phyloP scores from a whole-genome alignment of 2,329 filamentous ascomycete genomes.

The Didymella exigua region DNA sequence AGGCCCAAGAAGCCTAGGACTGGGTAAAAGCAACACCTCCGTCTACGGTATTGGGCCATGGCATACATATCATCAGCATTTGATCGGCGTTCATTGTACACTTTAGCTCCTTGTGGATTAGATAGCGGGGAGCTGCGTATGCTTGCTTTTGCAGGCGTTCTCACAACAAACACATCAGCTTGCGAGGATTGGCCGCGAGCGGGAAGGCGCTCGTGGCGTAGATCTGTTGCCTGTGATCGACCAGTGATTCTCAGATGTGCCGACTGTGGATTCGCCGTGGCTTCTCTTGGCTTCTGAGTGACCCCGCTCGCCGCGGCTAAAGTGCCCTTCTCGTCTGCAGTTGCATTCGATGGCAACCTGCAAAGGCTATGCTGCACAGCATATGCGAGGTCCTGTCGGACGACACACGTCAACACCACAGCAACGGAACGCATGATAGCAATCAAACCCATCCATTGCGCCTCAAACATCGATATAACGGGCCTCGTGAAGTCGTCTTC shows the following conservation, averaged over 20 bases:
- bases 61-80: slow-evolving; percentile 3
- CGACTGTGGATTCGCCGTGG: background rate
- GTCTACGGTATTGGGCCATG: background rate
- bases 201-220: slow-evolving; percentile 22
- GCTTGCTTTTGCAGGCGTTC: slow-evolving; percentile 9
- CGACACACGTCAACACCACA: slow-evolving; percentile 13
- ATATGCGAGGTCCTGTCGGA: background rate
- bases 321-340: slow-evolving; percentile 13
- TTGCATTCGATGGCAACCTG: slow-evolving; percentile 15
- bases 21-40: slow-evolving; percentile 18
- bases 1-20: slow-evolving; percentile 35
- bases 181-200: slow-evolving; percentile 18
- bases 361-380: slow-evolving; percentile 11
- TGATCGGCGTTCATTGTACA: slow-evolving; percentile 9
- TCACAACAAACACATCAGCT: slow-evolving; percentile 4
- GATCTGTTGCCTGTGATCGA: slow-evolving; percentile 25
- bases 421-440: slow-evolving; percentile 5
- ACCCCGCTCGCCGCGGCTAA: slow-evolving; percentile 9
- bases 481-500: background rate
- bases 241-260: slow-evolving; percentile 12
- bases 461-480: slow-evolving; percentile 11
- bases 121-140: slow-evolving; percentile 9
- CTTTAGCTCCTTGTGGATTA: slow-evolving; percentile 4
- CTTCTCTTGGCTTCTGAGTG: slow-evolving; percentile 6
- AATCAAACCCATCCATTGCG: slow-evolving; percentile 1